phyloP scores from a whole-genome alignment of 2,329 filamentous ascomycete species.

The Fusarium domesticum region DNA sequence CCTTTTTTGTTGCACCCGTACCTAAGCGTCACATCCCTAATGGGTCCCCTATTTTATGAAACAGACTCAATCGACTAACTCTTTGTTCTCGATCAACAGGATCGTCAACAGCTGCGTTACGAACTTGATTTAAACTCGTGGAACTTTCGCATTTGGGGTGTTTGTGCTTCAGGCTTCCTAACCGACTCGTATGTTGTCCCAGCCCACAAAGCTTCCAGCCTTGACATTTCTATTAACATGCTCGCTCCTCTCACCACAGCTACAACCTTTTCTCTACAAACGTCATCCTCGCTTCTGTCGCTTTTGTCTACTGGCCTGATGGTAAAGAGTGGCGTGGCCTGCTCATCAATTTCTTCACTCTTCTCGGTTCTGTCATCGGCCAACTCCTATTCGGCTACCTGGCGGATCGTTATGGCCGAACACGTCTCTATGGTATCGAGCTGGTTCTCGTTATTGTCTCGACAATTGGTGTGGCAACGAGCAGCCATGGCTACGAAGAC shows the following conservation, averaged over 20 bases:
- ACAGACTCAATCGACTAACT: constrained; percentile 12
- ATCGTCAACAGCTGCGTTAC: constrained; percentile 50
- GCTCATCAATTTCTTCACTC: constrained; percentile 51
- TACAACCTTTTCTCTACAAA: constrained; percentile 56
- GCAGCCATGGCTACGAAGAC: constrained; percentile 48
- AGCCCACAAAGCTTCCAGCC: neutral
- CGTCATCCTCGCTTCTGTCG: constrained; percentile 51
- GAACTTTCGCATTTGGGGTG: constrained; percentile 54
- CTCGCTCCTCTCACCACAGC: constrained; percentile 28
- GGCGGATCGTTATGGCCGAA: constrained; percentile 54
- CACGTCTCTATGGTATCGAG: constrained; percentile 55
- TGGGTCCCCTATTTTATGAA: constrained; percentile 10
- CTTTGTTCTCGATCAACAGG: constrained; percentile 32
- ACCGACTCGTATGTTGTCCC: constrained; percentile 47
- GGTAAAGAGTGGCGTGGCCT: constrained; percentile 44
- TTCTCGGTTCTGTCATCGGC: constrained; percentile 51
- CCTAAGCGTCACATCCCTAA: constrained; percentile 6
- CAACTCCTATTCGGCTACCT: constrained; percentile 53
- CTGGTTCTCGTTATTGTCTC: constrained; percentile 54
- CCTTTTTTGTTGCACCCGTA: neutral
- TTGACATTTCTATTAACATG: neutral
- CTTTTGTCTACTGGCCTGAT: constrained; percentile 52
- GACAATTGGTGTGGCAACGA: constrained; percentile 55
- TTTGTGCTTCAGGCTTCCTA: constrained; percentile 53
- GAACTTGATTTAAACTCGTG: constrained; percentile 54